These are phyloP conservation scores for Daldinia sp. DNA, from an alignment of 2,329 filamentous ascomycete species.

Conservation along the genomic window DNA sequence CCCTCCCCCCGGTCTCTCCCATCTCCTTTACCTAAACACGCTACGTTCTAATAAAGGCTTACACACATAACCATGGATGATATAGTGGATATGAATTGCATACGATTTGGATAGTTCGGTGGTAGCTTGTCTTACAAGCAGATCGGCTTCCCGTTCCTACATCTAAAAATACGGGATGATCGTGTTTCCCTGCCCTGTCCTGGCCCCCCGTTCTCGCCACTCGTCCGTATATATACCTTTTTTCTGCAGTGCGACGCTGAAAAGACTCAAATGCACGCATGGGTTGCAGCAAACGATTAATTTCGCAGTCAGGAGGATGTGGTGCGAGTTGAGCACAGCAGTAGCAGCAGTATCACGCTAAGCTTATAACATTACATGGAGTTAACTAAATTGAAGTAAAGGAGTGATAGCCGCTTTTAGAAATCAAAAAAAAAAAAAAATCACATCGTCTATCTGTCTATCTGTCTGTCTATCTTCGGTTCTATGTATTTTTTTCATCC, in stretches of 20 bases:
- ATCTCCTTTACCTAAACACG: neutral
- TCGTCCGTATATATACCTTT: constrained; percentile 6
- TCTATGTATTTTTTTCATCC: neutral
- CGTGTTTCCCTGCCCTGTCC: constrained; percentile 1
- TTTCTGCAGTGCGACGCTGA: constrained; percentile 32
- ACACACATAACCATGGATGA: constrained; percentile 7
- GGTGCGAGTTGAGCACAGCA: constrained; percentile 6
- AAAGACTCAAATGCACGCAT: constrained; percentile 11
- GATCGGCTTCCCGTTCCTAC: constrained; percentile 6
- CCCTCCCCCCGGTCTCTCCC: constrained; percentile 16
- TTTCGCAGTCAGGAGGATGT: constrained; percentile 12
- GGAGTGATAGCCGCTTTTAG: neutral
- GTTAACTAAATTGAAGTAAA: neutral
- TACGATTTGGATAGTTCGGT: neutral
- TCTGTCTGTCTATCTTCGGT: too few species aligned
- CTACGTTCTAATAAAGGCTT: neutral
- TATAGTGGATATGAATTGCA: neutral
- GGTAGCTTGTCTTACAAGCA: neutral
- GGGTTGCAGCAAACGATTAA: constrained; percentile 23
- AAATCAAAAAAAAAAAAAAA: neutral
- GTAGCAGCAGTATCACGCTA: neutral
- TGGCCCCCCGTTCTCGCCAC: constrained; percentile 2
- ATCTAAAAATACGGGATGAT: constrained; percentile 36
- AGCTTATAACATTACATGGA: neutral
- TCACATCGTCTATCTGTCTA: neutral